These are phyloP conservation scores for Cylindrodendrum hubeiense DNA, from an alignment of 2,329 filamentous ascomycete genomes.

Conservation along the genomic window DNA sequence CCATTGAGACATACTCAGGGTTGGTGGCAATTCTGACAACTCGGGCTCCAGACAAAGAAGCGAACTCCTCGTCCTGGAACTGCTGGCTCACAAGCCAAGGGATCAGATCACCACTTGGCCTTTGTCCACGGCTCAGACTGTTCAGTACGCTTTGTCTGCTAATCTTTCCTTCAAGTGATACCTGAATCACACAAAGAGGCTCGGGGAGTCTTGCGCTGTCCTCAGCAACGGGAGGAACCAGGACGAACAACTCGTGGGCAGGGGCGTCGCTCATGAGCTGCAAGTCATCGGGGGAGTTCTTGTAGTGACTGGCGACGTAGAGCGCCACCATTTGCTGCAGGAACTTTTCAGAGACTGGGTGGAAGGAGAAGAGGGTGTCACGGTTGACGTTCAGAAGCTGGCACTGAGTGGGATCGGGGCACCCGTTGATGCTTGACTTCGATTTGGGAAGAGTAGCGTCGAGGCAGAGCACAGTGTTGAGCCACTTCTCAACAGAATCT, in stretches of 20 bases:
- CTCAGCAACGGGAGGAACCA: constrained; percentile 87
- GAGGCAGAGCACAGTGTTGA: constrained; percentile 93
- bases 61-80: constrained; percentile 98
- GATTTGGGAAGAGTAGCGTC: constrained; percentile 90
- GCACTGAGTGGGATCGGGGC: constrained; percentile 90
- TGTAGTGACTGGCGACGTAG: constrained; percentile 97
- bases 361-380: constrained; percentile 97
- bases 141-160: constrained; percentile 93
- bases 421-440: constrained; percentile 79
- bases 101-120: constrained; percentile 92
- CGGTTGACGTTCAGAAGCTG: constrained; percentile 95
- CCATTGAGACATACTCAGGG: constrained; percentile 92
- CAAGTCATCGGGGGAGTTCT: constrained; percentile 98
- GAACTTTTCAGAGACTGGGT: constrained; percentile 96
- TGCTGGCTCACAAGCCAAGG: constrained; percentile 98
- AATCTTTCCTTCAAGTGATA: constrained; percentile 94
- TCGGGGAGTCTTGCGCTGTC: constrained; percentile 85
- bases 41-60: constrained; percentile 89
- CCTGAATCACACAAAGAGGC: constrained; percentile 93
- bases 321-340: constrained; percentile 98
- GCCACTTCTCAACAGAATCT: constrained; percentile 94
- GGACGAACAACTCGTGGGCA: constrained; percentile 94
- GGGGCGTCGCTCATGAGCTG: constrained; percentile 98
- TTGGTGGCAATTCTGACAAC: constrained; percentile 96
- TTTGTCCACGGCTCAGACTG: constrained; percentile 87